Percentiles rank a stretch among this genome's conserved stretches.
Conservation (phyloP, 1,284 basidiomycete genomes). For the Tylopilus orsonianus region DNA sequence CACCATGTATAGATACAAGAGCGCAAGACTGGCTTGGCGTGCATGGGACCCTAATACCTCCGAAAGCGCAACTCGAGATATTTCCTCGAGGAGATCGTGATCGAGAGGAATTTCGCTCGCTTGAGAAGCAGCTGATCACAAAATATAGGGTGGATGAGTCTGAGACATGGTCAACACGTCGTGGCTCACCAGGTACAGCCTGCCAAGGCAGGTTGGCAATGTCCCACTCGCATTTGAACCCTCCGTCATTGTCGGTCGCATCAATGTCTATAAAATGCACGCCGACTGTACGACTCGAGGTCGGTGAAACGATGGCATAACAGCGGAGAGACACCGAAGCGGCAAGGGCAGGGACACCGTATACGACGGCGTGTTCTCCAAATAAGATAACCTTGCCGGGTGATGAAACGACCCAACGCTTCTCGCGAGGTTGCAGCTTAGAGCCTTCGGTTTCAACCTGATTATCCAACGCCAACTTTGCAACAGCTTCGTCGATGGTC, state of each 20-base stretch:
- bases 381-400: slow-evolving; percentile 99
- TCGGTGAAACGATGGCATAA: slow-evolving; percentile 79
- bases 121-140: slow-evolving; percentile 28
- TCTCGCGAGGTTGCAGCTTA: slow-evolving; percentile 37
- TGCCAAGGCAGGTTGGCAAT: slow-evolving; percentile 87
- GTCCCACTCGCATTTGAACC: slow-evolving; percentile 80
- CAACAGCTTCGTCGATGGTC: slow-evolving; percentile 61
- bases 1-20: slow-evolving; percentile 93
- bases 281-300: slow-evolving; percentile 54
- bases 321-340: slow-evolving; percentile 95
- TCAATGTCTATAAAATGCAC: slow-evolving; percentile 83
- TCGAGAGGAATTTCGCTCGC: slow-evolving; percentile 64
- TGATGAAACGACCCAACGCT: slow-evolving; percentile 87
- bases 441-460: slow-evolving; percentile 9
- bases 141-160: slow-evolving; percentile 14
- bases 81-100: slow-evolving; percentile 66
- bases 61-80: slow-evolving; percentile 53
- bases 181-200: slow-evolving; percentile 52
- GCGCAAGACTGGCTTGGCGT: slow-evolving; percentile 74
- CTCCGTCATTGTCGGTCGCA: slow-evolving; percentile 29
- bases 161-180: neutral
- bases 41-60: slow-evolving; percentile 49
- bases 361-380: slow-evolving; percentile 98
- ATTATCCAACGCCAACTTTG: slow-evolving; percentile 54
- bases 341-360: slow-evolving; percentile 96